phyloP scores from a whole-genome alignment of 768 basidiomycete genomes.

The Pisolithus tinctorius region DNA sequence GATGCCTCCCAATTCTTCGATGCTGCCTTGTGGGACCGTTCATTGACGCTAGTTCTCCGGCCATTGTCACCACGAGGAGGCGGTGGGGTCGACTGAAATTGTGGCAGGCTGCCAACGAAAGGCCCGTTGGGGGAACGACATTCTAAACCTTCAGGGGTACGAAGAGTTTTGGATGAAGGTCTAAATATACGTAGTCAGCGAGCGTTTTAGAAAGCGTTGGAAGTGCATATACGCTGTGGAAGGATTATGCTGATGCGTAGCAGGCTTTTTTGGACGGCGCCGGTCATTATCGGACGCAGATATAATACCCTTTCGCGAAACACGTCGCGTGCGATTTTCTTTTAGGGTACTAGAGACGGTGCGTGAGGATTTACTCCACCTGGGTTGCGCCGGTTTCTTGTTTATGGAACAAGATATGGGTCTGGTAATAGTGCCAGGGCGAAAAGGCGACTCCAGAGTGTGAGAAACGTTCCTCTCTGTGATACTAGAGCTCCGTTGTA shows the following conservation, averaged over 20 bases:
- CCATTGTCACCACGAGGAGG: slow-evolving; percentile 1
- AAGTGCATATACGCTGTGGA: slow-evolving; percentile 23
- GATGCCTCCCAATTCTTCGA: slow-evolving; percentile 1
- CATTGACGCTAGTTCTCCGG: neutral
- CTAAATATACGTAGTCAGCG: neutral
- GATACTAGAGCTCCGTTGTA: slow-evolving; percentile 31
- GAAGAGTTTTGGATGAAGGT: slow-evolving; percentile 7
- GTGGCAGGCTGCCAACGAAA: slow-evolving; percentile 18
- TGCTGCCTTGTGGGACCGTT: neutral
- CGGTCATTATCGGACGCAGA: slow-evolving; percentile 13
- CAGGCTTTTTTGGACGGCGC: slow-evolving; percentile 7
- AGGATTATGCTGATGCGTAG: slow-evolving; percentile 17
- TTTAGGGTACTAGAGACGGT: slow-evolving; percentile 29
- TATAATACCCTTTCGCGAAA: slow-evolving; percentile 13
- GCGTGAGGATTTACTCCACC: slow-evolving; percentile 18
- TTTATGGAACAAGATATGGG: slow-evolving; percentile 35
- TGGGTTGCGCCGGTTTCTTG: slow-evolving; percentile 7
- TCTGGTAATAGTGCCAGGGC: slow-evolving; percentile 34
- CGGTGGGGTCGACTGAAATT: slow-evolving; percentile 22
- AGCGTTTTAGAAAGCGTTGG: slow-evolving; percentile 8
- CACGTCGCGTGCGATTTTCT: slow-evolving; percentile 10
- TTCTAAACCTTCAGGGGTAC: neutral
- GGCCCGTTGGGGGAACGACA: slow-evolving; percentile 1
- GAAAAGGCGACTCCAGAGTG: slow-evolving; percentile 40
- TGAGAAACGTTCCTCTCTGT: slow-evolving; percentile 34